Evolutionary conservation across 768 basidiomycete genomes (phyloP), one percentile per base, ranked within the genome.

Genomic region (Mycena vulgaris): DNA sequence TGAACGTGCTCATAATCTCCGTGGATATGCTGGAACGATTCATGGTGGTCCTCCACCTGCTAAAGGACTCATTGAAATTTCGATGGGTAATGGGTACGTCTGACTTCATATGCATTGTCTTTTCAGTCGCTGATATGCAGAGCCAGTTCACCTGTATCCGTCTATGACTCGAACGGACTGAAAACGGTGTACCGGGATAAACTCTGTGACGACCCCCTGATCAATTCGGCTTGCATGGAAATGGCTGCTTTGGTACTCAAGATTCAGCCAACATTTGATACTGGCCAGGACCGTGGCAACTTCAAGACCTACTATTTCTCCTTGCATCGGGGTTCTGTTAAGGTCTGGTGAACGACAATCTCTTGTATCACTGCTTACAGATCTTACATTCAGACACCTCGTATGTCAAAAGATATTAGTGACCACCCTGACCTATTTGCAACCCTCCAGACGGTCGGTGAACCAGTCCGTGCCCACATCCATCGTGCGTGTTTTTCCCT

Each of bases 301-400:
- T 68, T 57, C 49, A 61, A 42, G 5, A 37, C 58, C 25, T 30
- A 11, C 37, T 33, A 31, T 9, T 52, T 60, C 37, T 61, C 58
- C 3, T 17, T 42, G 1, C 58, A 68, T 30, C 66, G 66, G 2
- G 66, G 66, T 5, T 57, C 53, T 9, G 17, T 10, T 23, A 30
- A 3, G 47, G 66, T 67, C 21, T 7, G 58, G 30, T 19, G 8
- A 19, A 23, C 25, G 27, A n/a, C n/a, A n/a, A n/a, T 19, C 5
- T 25, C 25, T 5, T 13, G 27, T 31, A 28, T 27, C 30, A 21
- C 21, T 14, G 9, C 28, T n/a, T 33, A 23, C 33, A 58, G n/a
- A n/a, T n/a, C n/a, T n/a, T n/a, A 16, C 28, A 48, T 27, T 3
- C 27, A 66, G 64, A 5, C 1, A 2, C 64, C 64, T 25, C 40